Conservation (phyloP, 805 yeast genomes). For the Candida patagonica region DNA sequence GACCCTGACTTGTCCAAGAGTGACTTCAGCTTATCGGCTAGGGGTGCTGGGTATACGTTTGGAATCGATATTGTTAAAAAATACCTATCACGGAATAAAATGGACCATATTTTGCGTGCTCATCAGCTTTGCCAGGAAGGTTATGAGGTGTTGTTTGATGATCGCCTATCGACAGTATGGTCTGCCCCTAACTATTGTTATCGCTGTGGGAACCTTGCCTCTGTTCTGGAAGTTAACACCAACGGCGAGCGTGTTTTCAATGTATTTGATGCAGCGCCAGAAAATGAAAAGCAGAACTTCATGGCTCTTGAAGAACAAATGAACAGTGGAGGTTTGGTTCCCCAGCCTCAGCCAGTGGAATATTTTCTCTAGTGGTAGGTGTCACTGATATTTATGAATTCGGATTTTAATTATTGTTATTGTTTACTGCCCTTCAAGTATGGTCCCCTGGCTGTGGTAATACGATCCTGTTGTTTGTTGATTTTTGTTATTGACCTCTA, state of each 20-base stretch:
- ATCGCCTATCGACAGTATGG: constrained; percentile 94
- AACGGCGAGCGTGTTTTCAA: constrained; percentile 68
- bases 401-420: too few relatives aligned
- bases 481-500: neutral
- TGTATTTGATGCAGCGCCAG: constrained; percentile 96
- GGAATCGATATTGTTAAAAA: constrained; percentile 86
- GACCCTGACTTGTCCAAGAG: constrained; percentile 82
- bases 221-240: constrained; percentile 80
- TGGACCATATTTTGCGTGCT: constrained; percentile 80
- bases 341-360: constrained; percentile 37
- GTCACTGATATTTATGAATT: neutral
- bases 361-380: constrained; percentile 34
- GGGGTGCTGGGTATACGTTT: constrained; percentile 98
- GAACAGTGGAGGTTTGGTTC: constrained; percentile 18
- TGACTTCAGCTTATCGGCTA: constrained; percentile 80
- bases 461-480: neutral
- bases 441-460: too few relatives aligned
- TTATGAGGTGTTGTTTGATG: constrained; percentile 82
- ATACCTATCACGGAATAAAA: constrained; percentile 66
- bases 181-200: constrained; percentile 97
- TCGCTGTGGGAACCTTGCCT: constrained; percentile 93
- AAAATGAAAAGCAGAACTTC: constrained; percentile 53
- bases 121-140: constrained; percentile 98
- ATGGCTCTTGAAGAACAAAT: constrained; percentile 20
- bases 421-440: neutral